Base-by-base conservation (phyloP, 805 yeast genomes). In the Suhomyces vadensis region DNA sequence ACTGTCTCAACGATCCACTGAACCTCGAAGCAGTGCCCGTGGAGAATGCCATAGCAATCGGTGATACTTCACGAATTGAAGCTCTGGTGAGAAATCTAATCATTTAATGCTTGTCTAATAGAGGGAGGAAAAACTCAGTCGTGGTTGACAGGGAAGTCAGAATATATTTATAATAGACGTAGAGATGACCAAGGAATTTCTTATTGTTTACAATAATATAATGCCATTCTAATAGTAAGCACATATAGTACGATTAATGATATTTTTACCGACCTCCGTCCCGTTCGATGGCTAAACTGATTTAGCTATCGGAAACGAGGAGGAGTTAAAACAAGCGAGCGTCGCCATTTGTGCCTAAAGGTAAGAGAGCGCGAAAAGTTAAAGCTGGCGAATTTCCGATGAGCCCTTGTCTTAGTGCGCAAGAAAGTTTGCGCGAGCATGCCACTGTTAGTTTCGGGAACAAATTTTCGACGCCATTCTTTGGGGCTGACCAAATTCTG, bases 1-100 rank as follows among this genome's bases (percentile, higher is more conserved):
- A 57, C 31, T n/a, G 17, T 19, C 42, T 19, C 26, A 16, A 17
- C n/a, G n/a, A n/a, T n/a, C n/a, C n/a, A 11, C 14, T 29, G 33
- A 20, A 11, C 16, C 33, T 29, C 9, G 9, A 9, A 7, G 19
- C 33, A 29, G 25, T 6, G 25, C 25, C 25, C 6, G 25, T 23
- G 25, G 33, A 29, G 33, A 29, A 29, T 29, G 33, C 33, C 33
- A 29, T 29, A 8, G 7, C 17, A 27, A 17, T 13, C 31, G 14
- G 31, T 17, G 20, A n/a, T 14, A 20, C 33, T 6, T 29, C 33
- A 17, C 33, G 14, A 14, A 16, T n/a, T 2, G 33, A 14, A 14
- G 33, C 10, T 35, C 38, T 35, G 13, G 38, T 22, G 5, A 35
- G 26, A 14, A 23, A 24, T 37, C 39, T 37, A 25, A 24, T 24